Base-by-base conservation (phyloP, 129 eudicot species). In the Tagetes patula region DNA sequence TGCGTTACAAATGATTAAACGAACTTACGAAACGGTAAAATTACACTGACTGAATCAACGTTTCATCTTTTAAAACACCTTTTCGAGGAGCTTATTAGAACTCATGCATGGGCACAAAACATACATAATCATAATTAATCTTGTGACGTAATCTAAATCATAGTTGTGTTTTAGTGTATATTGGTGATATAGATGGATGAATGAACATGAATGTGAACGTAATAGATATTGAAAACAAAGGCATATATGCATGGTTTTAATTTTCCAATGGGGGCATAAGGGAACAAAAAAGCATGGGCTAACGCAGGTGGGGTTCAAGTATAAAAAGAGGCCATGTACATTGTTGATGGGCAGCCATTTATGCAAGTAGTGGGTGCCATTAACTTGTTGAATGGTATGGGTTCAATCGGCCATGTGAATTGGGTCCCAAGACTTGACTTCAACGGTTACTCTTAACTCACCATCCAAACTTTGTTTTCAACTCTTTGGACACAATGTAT, bases 391-490 rank as follows among this genome's bases (percentile, higher is more conserved):
- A 12, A 38, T 62, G 41, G 71, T 63, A 62, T 48, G 78, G 71
- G 11, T 64, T 47, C 27, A 20, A 20, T 20, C 63, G 31, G 8
- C 71, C 71, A 48, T 63, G 66, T 27, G 41, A 20, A 47, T 5
- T 36, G 63, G 78, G 78, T 12, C 71, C 71, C 71, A 37, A 63
- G 12, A 6, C 3, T 48, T 48, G 78, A 63, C 78, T 62, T 74
- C 63, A 63, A 62, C 49, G 61, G 70, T 74, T 46, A 74, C 37
- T 46, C 60, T 11, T 55, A 37, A 38, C 58, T 67, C 36, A 38
- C 64, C 63, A 54, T 3, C 27, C 36, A 30, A 70, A 70, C 20
- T 70, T 50, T 49, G 62, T 37, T 69, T 12, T 50, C 34, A 67
- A 45, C 56, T 67, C 20, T 32, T 33, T 9, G 56, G 56, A 31